These are phyloP conservation scores for Xylaria palmicola DNA, from an alignment of 495 filamentous ascomycete species.

Conservation along the genomic window DNA sequence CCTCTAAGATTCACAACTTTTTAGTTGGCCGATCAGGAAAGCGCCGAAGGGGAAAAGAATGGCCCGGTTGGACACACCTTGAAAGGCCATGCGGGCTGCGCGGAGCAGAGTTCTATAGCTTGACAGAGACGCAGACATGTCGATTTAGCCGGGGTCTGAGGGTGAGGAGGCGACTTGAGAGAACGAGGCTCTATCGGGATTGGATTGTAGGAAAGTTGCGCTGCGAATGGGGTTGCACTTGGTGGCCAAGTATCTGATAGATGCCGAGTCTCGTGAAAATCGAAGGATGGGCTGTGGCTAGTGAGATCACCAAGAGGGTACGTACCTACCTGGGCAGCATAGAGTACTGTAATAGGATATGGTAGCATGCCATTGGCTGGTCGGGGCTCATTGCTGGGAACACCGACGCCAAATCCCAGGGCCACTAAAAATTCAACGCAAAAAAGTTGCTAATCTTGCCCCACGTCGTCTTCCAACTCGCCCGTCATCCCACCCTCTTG, in stretches of 20 bases:
- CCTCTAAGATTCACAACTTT: slow-evolving; percentile 51
- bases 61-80: slow-evolving; percentile 51
- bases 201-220: neutral
- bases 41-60: neutral
- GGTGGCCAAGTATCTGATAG: too few relatives aligned
- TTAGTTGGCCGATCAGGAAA: neutral
- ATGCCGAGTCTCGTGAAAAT: slow-evolving; percentile 21
- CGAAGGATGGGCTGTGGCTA: slow-evolving; percentile 18
- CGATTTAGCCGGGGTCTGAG: too few relatives aligned
- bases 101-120: slow-evolving; percentile 86
- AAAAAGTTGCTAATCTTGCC: slow-evolving; percentile 11
- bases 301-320: too few relatives aligned
- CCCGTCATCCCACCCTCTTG: neutral
- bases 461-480: slow-evolving; percentile 22
- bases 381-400: neutral
- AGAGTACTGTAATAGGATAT: neutral
- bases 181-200: too few relatives aligned
- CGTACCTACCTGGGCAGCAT: neutral
- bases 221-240: too few relatives aligned
- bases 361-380: neutral
- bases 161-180: neutral
- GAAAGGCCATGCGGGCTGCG: slow-evolving; percentile 77
- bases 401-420: slow-evolving; percentile 10
- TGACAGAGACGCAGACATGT: slow-evolving; percentile 59
- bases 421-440: slow-evolving; percentile 3